phyloP scores from a whole-genome alignment of 1,284 basidiomycete genomes.

The Baeospora myosura region DNA sequence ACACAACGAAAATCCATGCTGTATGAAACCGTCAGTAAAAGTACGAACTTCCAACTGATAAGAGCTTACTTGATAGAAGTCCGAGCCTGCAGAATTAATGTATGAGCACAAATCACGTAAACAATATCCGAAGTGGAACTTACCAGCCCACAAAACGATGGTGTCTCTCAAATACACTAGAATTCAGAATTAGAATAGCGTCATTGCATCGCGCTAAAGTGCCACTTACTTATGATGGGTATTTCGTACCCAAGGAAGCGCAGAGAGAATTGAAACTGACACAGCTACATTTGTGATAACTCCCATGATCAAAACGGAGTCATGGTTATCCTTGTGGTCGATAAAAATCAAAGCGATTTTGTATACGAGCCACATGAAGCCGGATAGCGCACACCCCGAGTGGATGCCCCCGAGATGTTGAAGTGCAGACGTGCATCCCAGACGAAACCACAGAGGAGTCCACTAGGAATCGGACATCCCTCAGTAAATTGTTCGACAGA shows the following conservation, averaged over 20 bases:
- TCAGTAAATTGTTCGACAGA: neutral
- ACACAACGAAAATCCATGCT: slow-evolving; percentile 62
- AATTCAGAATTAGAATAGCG: neutral
- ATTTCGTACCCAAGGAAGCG: slow-evolving; percentile 62
- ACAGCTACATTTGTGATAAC: slow-evolving; percentile 52
- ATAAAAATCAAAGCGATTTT: slow-evolving; percentile 45
- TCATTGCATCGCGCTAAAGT: neutral
- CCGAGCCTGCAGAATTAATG: slow-evolving; percentile 37
- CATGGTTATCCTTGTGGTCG: slow-evolving; percentile 45
- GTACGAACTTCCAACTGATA: neutral
- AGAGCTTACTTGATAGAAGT: slow-evolving; percentile 41
- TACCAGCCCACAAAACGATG: slow-evolving; percentile 68
- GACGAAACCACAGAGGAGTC: slow-evolving; percentile 54
- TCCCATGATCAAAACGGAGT: slow-evolving; percentile 49
- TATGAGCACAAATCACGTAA: slow-evolving; percentile 7
- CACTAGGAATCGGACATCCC: slow-evolving; percentile 33
- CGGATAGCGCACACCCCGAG: slow-evolving; percentile 60
- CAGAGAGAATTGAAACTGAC: slow-evolving; percentile 50
- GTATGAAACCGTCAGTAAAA: slow-evolving; percentile 6
- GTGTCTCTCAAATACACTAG: slow-evolving; percentile 59
- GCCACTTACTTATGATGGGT: slow-evolving; percentile 60
- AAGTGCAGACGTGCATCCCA: slow-evolving; percentile 53
- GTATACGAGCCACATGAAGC: slow-evolving; percentile 59
- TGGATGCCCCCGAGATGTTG: slow-evolving; percentile 68
- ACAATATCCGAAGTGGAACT: slow-evolving; percentile 20